Conservation (phyloP, 306 rosid genomes). For the Cyamopsis tetragonoloba region DNA sequence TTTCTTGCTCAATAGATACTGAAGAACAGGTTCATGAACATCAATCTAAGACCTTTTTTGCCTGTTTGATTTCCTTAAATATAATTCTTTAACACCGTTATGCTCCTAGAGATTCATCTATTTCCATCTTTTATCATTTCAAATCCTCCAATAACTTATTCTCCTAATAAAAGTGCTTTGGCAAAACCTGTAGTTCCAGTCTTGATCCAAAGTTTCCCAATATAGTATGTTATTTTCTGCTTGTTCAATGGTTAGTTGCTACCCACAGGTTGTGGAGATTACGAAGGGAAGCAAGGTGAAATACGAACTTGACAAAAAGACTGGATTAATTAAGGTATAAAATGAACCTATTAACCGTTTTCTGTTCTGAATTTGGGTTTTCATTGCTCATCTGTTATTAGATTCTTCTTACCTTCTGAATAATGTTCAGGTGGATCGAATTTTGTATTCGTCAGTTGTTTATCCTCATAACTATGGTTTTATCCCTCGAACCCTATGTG, state of each 20-base stretch:
- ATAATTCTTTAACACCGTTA: not conserved
- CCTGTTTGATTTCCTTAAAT: not conserved
- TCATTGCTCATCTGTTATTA: not conserved
- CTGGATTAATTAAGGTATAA: slow-evolving; percentile 87
- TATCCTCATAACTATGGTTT: slow-evolving; percentile 97
- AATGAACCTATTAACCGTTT: not conserved
- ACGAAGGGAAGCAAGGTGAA: slow-evolving; percentile 95
- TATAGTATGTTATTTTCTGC: not conserved
- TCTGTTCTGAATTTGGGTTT: not conserved
- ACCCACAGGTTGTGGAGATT: slow-evolving; percentile 84
- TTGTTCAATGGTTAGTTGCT: slow-evolving; percentile 30
- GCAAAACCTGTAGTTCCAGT: not conserved
- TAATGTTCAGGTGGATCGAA: slow-evolving; percentile 73
- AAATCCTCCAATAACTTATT: not conserved
- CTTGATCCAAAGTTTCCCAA: not conserved
- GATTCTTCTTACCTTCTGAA: slow-evolving; percentile 24
- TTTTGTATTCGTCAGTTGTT: slow-evolving; percentile 87
- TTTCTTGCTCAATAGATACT: not conserved
- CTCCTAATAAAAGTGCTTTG: not conserved
- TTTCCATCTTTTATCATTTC: not conserved
- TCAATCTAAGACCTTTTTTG: not conserved
- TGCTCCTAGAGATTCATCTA: not conserved
- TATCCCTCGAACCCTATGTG: slow-evolving; percentile 88
- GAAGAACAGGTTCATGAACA: not conserved
- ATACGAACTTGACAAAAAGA: slow-evolving; percentile 95